Conservation (phyloP, 495 filamentous ascomycete species). For the Penicillium dipodomyicola region DNA sequence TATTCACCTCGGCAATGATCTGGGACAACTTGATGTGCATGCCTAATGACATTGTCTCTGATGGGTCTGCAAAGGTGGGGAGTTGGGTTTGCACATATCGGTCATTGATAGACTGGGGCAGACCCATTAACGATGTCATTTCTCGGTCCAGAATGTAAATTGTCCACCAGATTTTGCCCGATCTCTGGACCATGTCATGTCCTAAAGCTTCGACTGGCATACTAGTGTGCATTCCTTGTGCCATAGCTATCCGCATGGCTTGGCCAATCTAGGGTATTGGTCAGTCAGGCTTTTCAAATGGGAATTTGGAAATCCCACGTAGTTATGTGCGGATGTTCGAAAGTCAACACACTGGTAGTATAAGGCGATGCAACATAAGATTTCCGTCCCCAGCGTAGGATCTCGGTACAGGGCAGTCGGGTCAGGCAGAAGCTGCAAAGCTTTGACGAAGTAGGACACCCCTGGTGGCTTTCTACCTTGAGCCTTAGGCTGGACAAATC, state of each 20-base stretch:
- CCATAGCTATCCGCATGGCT: constrained; percentile 43
- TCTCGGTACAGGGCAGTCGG: constrained; percentile 33
- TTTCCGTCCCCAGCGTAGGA: constrained; percentile 38
- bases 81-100: constrained; percentile 37
- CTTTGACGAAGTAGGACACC: constrained; percentile 38
- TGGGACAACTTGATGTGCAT: constrained; percentile 45
- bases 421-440: constrained; percentile 41
- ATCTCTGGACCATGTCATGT: constrained; percentile 35
- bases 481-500: constrained; percentile 37
- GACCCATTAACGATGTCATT: constrained; percentile 46
- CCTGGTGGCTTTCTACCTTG: constrained; percentile 36
- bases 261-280: constrained; percentile 38
- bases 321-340: constrained; percentile 37
- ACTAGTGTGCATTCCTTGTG: constrained; percentile 44
- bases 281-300: background rate
- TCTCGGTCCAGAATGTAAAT: constrained; percentile 46
- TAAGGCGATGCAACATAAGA: constrained; percentile 44
- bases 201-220: constrained; percentile 39
- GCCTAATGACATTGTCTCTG: constrained; percentile 32
- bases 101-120: constrained; percentile 41
- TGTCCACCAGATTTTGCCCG: constrained; percentile 47
- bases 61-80: constrained; percentile 33
- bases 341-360: constrained; percentile 43
- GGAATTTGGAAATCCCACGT: constrained; percentile 23
- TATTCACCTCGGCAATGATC: constrained; percentile 42